These are phyloP conservation scores for Rachicladosporium sp. DNA, from an alignment of 2,329 filamentous ascomycete species.

Conservation along the genomic window DNA sequence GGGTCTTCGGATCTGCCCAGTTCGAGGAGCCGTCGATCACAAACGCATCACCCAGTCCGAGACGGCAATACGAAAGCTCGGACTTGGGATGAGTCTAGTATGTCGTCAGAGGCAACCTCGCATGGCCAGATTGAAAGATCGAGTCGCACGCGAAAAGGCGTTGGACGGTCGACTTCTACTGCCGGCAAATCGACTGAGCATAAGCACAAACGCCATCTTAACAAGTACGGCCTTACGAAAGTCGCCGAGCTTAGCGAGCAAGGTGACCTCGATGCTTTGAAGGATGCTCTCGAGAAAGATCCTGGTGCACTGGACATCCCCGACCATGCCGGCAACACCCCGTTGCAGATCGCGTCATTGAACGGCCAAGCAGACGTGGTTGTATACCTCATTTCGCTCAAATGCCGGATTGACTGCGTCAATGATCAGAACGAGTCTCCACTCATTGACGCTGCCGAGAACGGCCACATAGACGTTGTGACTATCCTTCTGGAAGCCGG, in stretches of 20 bases:
- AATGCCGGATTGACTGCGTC: constrained; percentile 72
- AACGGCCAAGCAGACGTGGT: constrained; percentile 82
- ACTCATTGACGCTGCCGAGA: constrained; percentile 90
- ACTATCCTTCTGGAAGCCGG: constrained; percentile 72
- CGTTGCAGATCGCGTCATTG: constrained; percentile 81
- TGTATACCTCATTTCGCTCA: constrained; percentile 69
- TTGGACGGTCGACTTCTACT: constrained; percentile 39
- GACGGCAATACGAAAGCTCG: constrained; percentile 17
- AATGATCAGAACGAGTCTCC: constrained; percentile 73
- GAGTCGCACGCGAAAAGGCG: constrained; percentile 42
- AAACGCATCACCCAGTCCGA: constrained; percentile 36
- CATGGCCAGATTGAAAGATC: constrained; percentile 48
- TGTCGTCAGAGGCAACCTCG: constrained; percentile 28
- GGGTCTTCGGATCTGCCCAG: constrained; percentile 24
- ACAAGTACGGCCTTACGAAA: constrained; percentile 82
- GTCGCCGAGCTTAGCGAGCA: constrained; percentile 82
- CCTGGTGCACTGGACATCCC: constrained; percentile 80
- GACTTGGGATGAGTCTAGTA: constrained; percentile 53
- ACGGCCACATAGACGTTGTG: constrained; percentile 81
- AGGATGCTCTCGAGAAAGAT: constrained; percentile 60
- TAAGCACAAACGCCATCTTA: constrained; percentile 66
- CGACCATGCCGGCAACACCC: constrained; percentile 93
- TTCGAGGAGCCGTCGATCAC: constrained; percentile 27
- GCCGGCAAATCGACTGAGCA: constrained; percentile 47
- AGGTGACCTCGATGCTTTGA: constrained; percentile 69